Conservation (phyloP, 1,139 yeast genomes). For the Kodamaea arcana region DNA sequence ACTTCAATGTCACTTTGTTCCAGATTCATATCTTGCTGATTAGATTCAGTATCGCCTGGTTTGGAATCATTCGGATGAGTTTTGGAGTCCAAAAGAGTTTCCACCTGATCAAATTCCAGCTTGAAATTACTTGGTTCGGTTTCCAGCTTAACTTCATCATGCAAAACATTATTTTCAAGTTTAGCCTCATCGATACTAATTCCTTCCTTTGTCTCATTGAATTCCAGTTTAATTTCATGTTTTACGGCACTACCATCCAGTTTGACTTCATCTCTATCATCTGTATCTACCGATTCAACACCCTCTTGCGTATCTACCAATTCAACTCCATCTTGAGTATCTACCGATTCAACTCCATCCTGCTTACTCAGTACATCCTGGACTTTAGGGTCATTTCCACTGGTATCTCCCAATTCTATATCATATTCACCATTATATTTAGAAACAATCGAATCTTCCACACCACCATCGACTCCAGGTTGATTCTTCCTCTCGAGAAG, state of each 20-base stretch:
- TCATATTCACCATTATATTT: too few relatives aligned
- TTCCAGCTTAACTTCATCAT: neutral
- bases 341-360: too few relatives aligned
- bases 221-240: neutral
- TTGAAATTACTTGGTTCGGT: neutral
- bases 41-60: too few relatives aligned
- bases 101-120: neutral
- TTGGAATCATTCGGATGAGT: neutral
- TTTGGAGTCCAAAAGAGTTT: neutral
- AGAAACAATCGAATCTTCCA: too few relatives aligned
- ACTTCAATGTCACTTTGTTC: conserved; percentile 9
- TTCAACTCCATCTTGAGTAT: too few relatives aligned
- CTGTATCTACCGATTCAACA: too few relatives aligned
- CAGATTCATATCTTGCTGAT: neutral
- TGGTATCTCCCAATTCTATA: neutral
- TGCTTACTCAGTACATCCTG: conserved; percentile 11
- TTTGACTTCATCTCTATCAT: neutral
- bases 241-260: neutral
- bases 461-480: too few relatives aligned
- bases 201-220: neutral
- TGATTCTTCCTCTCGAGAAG: too few relatives aligned
- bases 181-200: neutral
- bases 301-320: too few relatives aligned
- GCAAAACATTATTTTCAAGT: neutral
- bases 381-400: conserved; percentile 8